These are phyloP conservation scores for Melanogaster broomeanus DNA, from an alignment of 768 basidiomycete genomes.

Conservation along the genomic window DNA sequence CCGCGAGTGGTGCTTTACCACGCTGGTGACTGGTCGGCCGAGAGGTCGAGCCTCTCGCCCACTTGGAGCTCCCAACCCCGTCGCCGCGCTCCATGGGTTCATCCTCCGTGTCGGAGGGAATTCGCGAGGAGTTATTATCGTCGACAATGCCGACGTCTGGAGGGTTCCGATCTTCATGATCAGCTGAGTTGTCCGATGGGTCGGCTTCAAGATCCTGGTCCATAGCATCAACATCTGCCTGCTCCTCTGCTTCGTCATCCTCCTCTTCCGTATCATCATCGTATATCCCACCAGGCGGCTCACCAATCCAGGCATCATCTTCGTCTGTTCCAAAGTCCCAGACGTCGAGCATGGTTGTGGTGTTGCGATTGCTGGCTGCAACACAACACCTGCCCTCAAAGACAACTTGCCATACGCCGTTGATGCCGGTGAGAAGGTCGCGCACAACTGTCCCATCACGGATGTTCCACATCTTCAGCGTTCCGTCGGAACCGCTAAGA, in stretches of 20 bases:
- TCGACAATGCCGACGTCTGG: constrained; percentile 28
- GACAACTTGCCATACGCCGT: constrained; percentile 97
- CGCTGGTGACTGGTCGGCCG: constrained; percentile 16
- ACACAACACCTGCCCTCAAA: constrained; percentile 95
- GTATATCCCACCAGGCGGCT: constrained; percentile 73
- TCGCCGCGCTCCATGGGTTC: constrained; percentile 34
- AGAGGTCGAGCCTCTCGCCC: constrained; percentile 28
- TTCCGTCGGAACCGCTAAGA: constrained; percentile 92
- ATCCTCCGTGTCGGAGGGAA: constrained; percentile 31
- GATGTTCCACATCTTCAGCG: constrained; percentile 97
- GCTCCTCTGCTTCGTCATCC: constrained; percentile 48
- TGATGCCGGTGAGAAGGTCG: constrained; percentile 88
- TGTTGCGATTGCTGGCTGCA: constrained; percentile 83
- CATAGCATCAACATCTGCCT: constrained; percentile 70
- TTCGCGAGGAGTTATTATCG: constrained; percentile 26
- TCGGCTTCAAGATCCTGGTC: constrained; percentile 56
- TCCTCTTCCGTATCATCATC: constrained; percentile 63
- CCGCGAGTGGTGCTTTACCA: constrained; percentile 18
- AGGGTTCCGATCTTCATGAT: constrained; percentile 24
- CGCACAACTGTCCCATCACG: constrained; percentile 82
- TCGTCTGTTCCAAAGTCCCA: constrained; percentile 83
- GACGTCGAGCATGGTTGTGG: constrained; percentile 80
- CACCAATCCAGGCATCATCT: constrained; percentile 83
- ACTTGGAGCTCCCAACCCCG: constrained; percentile 28
- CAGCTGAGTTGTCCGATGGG: constrained; percentile 33